A percentile compares a stretch with the other conserved stretches of the same genome.
phyloP scores from a whole-genome alignment of 768 basidiomycete genomes.

The Lenzites betulinus region DNA sequence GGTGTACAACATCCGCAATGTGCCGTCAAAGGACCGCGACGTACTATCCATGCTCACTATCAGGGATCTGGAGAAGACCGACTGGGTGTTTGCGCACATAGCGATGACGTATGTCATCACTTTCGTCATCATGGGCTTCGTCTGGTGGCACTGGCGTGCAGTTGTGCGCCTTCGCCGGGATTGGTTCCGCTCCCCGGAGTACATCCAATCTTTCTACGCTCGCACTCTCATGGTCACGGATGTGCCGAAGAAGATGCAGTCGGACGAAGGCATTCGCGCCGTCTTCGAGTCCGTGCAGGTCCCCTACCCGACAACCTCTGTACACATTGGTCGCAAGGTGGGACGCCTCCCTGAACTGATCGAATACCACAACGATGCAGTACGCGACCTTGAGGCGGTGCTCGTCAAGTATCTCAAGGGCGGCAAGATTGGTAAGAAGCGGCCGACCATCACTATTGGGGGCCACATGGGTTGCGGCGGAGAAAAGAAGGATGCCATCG shows the following conservation, averaged over 20 bases:
- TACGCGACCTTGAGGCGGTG: constrained; percentile 87
- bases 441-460: constrained; percentile 81
- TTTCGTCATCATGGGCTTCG: constrained; percentile 65
- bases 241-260: constrained; percentile 80
- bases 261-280: constrained; percentile 78
- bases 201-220: constrained; percentile 89
- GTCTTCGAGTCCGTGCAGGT: constrained; percentile 72
- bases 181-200: constrained; percentile 92
- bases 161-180: constrained; percentile 79
- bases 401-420: constrained; percentile 90
- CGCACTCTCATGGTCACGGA: constrained; percentile 83
- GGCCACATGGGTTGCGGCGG: constrained; percentile 85
- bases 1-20: constrained; percentile 75
- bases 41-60: constrained; percentile 83
- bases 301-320: constrained; percentile 90
- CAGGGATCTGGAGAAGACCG: constrained; percentile 66
- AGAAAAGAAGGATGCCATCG: constrained; percentile 85
- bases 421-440: constrained; percentile 73
- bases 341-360: constrained; percentile 89
- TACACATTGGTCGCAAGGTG: constrained; percentile 85
- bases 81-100: constrained; percentile 82
- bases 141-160: constrained; percentile 72
- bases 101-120: constrained; percentile 82
- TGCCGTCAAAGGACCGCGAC: constrained; percentile 53
- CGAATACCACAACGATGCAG: constrained; percentile 90